A percentile compares a stretch with the other conserved stretches of the same genome.
Conservation (phyloP, 495 filamentous ascomycete genomes). For the Tetracladium marchalianum region DNA sequence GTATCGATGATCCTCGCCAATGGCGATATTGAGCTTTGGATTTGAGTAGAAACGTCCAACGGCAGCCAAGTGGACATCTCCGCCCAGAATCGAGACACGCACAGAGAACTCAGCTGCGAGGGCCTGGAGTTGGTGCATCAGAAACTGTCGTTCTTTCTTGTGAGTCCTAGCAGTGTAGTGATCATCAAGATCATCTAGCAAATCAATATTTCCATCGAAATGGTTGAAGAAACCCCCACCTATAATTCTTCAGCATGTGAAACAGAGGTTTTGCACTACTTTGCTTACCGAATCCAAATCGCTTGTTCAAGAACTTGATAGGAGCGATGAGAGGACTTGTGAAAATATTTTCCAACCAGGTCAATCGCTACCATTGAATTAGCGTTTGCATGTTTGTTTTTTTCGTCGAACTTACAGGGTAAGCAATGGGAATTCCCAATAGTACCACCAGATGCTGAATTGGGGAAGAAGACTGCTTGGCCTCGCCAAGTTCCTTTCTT, state of each 20-base stretch:
- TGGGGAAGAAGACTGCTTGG: slow-evolving; percentile 37
- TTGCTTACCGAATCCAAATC: slow-evolving; percentile 58
- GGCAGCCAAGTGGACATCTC: slow-evolving; percentile 69
- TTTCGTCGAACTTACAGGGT: slow-evolving; percentile 44
- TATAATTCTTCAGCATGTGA: slow-evolving; percentile 4
- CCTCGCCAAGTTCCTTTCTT: slow-evolving; percentile 47
- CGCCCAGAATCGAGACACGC: slow-evolving; percentile 76
- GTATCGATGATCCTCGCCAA: slow-evolving; percentile 56
- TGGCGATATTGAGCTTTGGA: slow-evolving; percentile 48
- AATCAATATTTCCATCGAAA: slow-evolving; percentile 84
- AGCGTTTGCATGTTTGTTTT: neutral
- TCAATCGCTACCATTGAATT: slow-evolving; percentile 50
- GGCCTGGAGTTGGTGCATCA: slow-evolving; percentile 65
- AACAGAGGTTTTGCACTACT: neutral
- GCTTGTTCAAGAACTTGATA: slow-evolving; percentile 80
- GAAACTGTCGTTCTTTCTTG: slow-evolving; percentile 71
- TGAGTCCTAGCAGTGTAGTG: slow-evolving; percentile 91
- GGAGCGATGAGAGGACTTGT: slow-evolving; percentile 73
- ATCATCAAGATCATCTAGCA: slow-evolving; percentile 89
- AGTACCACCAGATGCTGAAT: slow-evolving; percentile 80
- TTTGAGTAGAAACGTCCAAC: slow-evolving; percentile 68
- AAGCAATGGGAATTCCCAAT: slow-evolving; percentile 88
- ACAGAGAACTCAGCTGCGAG: slow-evolving; percentile 61
- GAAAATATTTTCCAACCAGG: slow-evolving; percentile 87
- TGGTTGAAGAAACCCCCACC: slow-evolving; percentile 82